Evolutionary conservation across 306 rosid genomes (phyloP).

Genomic region (Hippophae tibetana): DNA sequence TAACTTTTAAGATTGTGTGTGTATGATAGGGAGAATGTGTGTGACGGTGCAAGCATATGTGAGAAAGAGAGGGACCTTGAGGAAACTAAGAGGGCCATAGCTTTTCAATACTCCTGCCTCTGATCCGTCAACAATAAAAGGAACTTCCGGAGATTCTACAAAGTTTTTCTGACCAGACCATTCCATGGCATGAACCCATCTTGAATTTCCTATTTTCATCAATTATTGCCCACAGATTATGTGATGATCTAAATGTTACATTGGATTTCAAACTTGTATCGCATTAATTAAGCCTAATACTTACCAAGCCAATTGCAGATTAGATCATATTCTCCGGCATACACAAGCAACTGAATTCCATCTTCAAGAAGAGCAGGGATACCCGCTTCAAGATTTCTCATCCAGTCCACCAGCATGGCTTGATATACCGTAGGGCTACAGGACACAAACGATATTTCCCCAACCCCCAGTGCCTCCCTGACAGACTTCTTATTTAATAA

Average conservation of each 20-base stretch:
- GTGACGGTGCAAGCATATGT: neutral
- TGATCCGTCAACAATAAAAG: slow-evolving; percentile 60
- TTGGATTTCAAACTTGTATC: neutral
- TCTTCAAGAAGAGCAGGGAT: slow-evolving; percentile 94
- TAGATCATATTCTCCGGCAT: slow-evolving; percentile 94
- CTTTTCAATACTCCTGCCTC: slow-evolving; percentile 80
- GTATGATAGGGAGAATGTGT: neutral
- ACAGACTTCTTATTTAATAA: slow-evolving; percentile 64
- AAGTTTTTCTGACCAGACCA: slow-evolving; percentile 92
- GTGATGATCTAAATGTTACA: too few relatives aligned
- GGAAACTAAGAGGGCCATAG: slow-evolving; percentile 80
- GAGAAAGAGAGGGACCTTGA: slow-evolving; percentile 51
- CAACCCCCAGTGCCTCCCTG: slow-evolving; percentile 78
- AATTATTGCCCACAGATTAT: neutral
- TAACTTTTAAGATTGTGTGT: too few relatives aligned
- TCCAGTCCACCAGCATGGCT: slow-evolving; percentile 95
- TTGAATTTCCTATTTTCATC: slow-evolving; percentile 64
- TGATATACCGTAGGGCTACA: slow-evolving; percentile 79
- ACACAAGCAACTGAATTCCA: slow-evolving; percentile 72
- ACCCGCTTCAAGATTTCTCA: slow-evolving; percentile 93
- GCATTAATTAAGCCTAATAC: neutral
- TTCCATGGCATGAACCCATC: slow-evolving; percentile 95
- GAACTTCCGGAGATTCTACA: slow-evolving; percentile 52
- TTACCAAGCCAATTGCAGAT: slow-evolving; percentile 99
- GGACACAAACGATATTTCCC: slow-evolving; percentile 72